Base-by-base conservation (phyloP, 371 early-diverging fungal species). In the Conidiobolus incongruus region DNA sequence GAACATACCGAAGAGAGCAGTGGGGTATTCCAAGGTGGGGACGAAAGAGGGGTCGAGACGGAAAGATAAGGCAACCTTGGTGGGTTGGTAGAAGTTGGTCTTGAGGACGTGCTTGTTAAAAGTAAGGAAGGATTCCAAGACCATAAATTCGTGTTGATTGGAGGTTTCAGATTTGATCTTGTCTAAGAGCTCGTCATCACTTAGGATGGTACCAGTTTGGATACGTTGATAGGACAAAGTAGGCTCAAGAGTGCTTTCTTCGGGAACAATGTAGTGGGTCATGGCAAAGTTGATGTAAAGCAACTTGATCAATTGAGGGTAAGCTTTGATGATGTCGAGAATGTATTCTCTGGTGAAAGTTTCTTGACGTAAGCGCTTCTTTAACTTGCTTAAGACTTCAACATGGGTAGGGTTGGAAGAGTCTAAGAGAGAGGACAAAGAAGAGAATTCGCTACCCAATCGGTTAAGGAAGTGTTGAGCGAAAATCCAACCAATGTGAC, bases 11-110 rank as follows among this genome's bases (percentile, higher is more conserved):
- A 72, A 93, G 6, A 83, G 75, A 55, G 72, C 69, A 45, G 59
- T 71, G 13, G 94, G 96, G 64, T 94, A 96, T 66, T 96, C 96
- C 38, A 90, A 72, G 21, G 70, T 75, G 5, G 96, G 94, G 54
- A 96, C 63, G 69, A 94, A 95, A 20, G 63, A 46, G 4, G 96
- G 85, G 49, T 91, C 80, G 68, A 96, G 65, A 45, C 96, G 80
- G 85, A 96, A 96, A 23, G 95, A 88, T 19, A 96, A 70, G 1
- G 96, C 95, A 4, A 96, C 96, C 74, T 96, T 96, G 56, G 96
- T 93, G 29, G 93, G 81, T 61, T 92, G 91, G 67, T 93, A 95
- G 53, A 95, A 95, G 78, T 95, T 95, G 61, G 96, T 95, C 79
- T 95, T 95, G 53, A 95, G 72, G 16, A 95, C 88, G 54, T 92